Conservation (phyloP, 2,329 filamentous ascomycete species). For the Apiospora marii region DNA sequence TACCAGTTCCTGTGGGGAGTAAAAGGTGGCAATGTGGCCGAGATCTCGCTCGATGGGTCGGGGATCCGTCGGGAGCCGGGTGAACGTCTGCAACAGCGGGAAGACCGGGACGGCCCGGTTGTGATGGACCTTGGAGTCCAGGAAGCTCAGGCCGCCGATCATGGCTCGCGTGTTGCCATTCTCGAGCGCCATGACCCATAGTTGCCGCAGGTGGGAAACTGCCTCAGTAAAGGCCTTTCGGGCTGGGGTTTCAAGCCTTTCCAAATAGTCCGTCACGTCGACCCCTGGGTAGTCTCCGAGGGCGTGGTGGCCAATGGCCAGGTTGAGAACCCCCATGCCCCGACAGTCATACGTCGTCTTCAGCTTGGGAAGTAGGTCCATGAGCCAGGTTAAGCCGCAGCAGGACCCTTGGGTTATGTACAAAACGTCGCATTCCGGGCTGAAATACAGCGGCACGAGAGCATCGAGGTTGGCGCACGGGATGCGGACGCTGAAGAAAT, state of each 20-base stretch:
- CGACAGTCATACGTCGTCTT: neutral
- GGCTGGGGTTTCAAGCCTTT: neutral
- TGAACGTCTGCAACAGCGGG: neutral
- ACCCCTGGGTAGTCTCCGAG: neutral
- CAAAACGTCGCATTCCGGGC: neutral
- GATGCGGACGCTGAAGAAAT: slow-evolving; percentile 11
- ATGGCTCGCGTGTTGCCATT: neutral
- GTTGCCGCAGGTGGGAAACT: neutral
- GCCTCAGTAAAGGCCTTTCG: neutral
- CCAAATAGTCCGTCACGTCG: neutral
- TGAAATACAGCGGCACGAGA: neutral
- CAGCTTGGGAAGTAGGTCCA: neutral
- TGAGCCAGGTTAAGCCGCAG: neutral
- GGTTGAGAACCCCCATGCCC: neutral
- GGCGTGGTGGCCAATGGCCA: neutral
- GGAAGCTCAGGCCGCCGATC: neutral
- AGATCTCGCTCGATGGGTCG: neutral
- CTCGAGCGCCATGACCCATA: neutral
- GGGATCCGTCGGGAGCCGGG: neutral
- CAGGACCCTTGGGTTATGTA: neutral
- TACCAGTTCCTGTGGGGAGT: neutral
- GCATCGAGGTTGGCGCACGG: neutral
- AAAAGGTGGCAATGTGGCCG: neutral
- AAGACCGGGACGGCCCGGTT: slow-evolving; percentile 2
- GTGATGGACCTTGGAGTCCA: neutral